phyloP scores from a whole-genome alignment of 768 basidiomycete genomes.

The Gelatoporia subvermispora region DNA sequence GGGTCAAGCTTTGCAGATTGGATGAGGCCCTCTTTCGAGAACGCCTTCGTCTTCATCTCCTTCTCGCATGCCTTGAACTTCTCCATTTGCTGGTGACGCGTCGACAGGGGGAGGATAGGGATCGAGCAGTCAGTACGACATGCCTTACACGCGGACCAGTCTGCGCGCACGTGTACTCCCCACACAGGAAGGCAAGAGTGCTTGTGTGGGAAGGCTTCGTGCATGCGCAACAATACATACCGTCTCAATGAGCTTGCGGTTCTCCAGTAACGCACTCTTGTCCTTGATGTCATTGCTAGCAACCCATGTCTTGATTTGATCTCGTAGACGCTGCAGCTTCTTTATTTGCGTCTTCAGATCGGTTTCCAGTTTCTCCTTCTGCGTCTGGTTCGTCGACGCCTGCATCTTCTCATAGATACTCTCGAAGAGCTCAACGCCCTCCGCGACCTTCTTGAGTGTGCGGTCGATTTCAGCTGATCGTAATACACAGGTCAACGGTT shows the following conservation, averaged over 20 bases:
- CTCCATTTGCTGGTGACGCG: conserved; percentile 91
- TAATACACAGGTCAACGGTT: neutral
- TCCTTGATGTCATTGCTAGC: conserved; percentile 99
- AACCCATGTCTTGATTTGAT: conserved; percentile 95
- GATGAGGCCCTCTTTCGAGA: conserved; percentile 96
- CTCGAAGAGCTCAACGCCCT: conserved; percentile 94
- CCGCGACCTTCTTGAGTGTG: conserved; percentile 93
- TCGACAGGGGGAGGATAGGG: conserved; percentile 19
- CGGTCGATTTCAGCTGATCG: conserved; percentile 92
- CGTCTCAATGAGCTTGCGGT: conserved; percentile 94
- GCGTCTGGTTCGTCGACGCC: conserved; percentile 89
- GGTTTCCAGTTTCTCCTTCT: conserved; percentile 96
- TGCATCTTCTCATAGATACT: conserved; percentile 98
- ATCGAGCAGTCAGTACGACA: conserved; percentile 7
- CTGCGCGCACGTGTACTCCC: conserved; percentile 10
- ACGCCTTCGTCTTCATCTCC: conserved; percentile 99
- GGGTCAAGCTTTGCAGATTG: conserved; percentile 94
- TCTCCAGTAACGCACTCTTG: conserved; percentile 87
- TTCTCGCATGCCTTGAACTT: conserved; percentile 99
- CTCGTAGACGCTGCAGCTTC: conserved; percentile 78
- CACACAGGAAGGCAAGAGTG: neutral
- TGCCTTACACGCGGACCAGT: neutral
- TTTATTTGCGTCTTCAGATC: conserved; percentile 99
- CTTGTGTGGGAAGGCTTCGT: neutral
- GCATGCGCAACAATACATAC: conserved; percentile 44